phyloP scores from a whole-genome alignment of 176 grass and related monocot genomes.

The Secale cereale region DNA sequence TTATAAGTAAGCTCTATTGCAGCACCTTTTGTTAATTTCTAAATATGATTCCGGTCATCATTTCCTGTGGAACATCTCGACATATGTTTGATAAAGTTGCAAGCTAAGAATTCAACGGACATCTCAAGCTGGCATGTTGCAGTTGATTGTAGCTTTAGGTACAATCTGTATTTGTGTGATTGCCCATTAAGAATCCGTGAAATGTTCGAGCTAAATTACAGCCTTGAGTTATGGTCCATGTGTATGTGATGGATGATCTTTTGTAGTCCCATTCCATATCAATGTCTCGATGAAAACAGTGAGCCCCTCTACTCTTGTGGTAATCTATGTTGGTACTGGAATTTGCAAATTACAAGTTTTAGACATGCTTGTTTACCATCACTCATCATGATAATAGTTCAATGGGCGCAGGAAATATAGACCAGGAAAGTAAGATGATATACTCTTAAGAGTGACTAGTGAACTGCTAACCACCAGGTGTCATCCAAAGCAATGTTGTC shows the following conservation, averaged over 20 bases:
- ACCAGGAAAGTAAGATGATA: not conserved
- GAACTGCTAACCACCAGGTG: conserved; percentile 19
- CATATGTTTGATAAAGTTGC: not conserved
- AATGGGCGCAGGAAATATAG: not conserved
- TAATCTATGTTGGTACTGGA: conserved; percentile 16
- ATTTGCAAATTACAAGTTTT: not conserved
- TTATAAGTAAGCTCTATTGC: conserved; percentile 67
- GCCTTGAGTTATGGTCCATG: conserved; percentile 12
- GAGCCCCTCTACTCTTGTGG: not conserved
- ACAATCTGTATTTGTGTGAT: not conserved
- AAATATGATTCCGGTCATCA: not conserved
- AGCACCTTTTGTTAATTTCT: not conserved
- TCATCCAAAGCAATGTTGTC: not conserved
- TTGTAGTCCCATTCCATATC: not conserved
- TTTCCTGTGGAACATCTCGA: not conserved
- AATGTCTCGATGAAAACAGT: not conserved
- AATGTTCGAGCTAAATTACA: not conserved
- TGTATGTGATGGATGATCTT: not conserved
- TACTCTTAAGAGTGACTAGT: not conserved
- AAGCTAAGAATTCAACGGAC: conserved; percentile 6
- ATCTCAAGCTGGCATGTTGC: conserved; percentile 11
- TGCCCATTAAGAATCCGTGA: not conserved
- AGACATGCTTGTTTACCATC: conserved; percentile 6
- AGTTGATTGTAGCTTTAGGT: conserved; percentile 11
- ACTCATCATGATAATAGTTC: not conserved